phyloP scores from a whole-genome alignment of 2,329 filamentous ascomycete genomes.

The Fusarium equiseti region DNA sequence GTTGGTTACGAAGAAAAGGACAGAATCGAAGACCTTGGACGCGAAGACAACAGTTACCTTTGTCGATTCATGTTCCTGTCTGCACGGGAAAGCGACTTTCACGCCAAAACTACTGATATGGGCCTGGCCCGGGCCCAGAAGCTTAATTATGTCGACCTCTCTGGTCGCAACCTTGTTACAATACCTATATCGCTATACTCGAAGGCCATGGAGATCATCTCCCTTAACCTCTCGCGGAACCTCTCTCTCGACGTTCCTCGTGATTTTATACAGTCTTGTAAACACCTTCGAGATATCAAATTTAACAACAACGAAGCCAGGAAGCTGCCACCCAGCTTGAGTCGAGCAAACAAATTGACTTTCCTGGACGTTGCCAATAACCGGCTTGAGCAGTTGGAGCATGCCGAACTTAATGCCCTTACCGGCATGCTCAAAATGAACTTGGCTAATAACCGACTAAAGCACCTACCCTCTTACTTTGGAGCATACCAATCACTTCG shows the following conservation, averaged over 20 bases:
- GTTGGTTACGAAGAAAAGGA: constrained; percentile 91
- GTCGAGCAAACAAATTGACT: constrained; percentile 82
- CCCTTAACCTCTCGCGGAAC: constrained; percentile 92
- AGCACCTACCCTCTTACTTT: constrained; percentile 83
- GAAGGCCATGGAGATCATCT: constrained; percentile 91
- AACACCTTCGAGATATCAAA: constrained; percentile 92
- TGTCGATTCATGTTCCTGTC: constrained; percentile 96
- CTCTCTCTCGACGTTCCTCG: constrained; percentile 91
- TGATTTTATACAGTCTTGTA: constrained; percentile 95
- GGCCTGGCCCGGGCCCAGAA: constrained; percentile 87
- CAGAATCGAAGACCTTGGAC: constrained; percentile 89
- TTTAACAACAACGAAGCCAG: constrained; percentile 95
- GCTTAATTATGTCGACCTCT: constrained; percentile 92
- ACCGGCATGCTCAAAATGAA: constrained; percentile 87
- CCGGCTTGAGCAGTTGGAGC: constrained; percentile 85
- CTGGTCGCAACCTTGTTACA: constrained; percentile 89
- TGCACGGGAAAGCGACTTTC: constrained; percentile 85
- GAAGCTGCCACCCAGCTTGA: constrained; percentile 85
- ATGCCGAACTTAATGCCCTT: constrained; percentile 82
- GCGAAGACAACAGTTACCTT: constrained; percentile 97
- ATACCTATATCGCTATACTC: constrained; percentile 96
- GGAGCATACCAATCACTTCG: constrained; percentile 81
- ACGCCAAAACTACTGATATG: constrained; percentile 76
- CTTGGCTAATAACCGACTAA: constrained; percentile 91
- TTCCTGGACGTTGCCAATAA: constrained; percentile 97